Conservation (phyloP, 2,329 filamentous ascomycete species). For the Penicillium digitatum region DNA sequence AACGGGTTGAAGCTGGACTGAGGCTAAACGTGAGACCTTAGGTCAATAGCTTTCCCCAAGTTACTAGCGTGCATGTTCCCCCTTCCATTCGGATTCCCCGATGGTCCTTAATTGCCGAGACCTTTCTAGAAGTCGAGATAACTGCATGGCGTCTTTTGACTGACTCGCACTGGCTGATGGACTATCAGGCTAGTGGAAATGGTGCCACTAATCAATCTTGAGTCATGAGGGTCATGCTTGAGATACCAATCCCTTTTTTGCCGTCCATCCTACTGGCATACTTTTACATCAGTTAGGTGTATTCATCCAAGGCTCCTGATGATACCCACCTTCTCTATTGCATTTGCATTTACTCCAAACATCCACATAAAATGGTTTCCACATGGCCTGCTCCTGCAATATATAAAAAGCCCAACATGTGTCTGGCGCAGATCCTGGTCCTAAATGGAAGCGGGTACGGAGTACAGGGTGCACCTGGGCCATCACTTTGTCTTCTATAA, state of each 20-base stretch:
- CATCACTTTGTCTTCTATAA: too few relatives aligned
- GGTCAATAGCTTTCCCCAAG: not conserved
- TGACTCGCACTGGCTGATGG: not conserved
- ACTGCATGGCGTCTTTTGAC: not conserved
- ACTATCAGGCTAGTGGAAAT: not conserved
- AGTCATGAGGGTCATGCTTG: constrained; percentile 7
- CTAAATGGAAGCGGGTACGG: not conserved
- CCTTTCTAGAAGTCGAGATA: not conserved
- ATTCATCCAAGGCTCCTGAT: not conserved
- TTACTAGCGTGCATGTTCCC: not conserved
- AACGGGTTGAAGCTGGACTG: not conserved
- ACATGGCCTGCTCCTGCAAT: not conserved
- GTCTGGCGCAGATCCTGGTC: constrained; percentile 1
- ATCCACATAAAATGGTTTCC: not conserved
- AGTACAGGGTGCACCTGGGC: not conserved
- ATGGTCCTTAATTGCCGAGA: constrained; percentile 3
- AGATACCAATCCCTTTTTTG: not conserved
- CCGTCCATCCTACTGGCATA: not conserved
- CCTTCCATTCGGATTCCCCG: not conserved
- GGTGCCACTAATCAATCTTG: constrained; percentile 11
- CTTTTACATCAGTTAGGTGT: not conserved
- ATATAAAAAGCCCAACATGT: not conserved
- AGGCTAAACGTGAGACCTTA: not conserved
- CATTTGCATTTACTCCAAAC: not conserved
- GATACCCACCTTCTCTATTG: not conserved